Conservation (phyloP, 2,329 filamentous ascomycete genomes). For the Trichoderma semiorbis region DNA sequence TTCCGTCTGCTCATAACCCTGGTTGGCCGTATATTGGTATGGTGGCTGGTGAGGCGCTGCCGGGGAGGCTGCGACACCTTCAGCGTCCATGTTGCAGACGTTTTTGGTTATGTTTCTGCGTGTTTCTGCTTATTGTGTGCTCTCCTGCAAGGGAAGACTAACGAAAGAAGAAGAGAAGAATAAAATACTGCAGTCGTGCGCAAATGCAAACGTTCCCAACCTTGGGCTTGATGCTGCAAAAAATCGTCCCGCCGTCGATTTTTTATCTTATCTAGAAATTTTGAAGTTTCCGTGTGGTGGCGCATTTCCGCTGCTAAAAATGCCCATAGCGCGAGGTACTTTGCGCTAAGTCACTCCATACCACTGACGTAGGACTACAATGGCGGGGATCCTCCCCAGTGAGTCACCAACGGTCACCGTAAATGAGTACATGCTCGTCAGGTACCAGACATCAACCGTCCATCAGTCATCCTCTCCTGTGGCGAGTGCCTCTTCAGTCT, state of each 20-base stretch:
- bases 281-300: conserved; percentile 15
- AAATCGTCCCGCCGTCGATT: conserved; percentile 4
- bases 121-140: neutral
- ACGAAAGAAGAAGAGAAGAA: neutral
- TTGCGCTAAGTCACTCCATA: neutral
- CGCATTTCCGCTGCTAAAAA: conserved; percentile 11
- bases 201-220: neutral
- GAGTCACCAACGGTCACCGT: neutral
- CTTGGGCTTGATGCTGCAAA: neutral
- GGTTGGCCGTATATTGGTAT: conserved; percentile 42
- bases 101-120: neutral
- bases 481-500: neutral
- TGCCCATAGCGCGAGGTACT: neutral
- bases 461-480: neutral
- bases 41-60: conserved; percentile 45
- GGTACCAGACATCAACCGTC: neutral
- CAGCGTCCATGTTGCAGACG: conserved; percentile 11
- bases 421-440: neutral
- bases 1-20: conserved; percentile 42
- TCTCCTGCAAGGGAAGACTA: neutral
- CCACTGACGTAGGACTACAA: neutral
- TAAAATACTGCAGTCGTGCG: neutral
- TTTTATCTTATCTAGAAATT: conserved; percentile 21
- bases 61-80: conserved; percentile 29
- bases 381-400: neutral